phyloP scores from a whole-genome alignment of 345 rosid genomes.

The Ceriops tagal region DNA sequence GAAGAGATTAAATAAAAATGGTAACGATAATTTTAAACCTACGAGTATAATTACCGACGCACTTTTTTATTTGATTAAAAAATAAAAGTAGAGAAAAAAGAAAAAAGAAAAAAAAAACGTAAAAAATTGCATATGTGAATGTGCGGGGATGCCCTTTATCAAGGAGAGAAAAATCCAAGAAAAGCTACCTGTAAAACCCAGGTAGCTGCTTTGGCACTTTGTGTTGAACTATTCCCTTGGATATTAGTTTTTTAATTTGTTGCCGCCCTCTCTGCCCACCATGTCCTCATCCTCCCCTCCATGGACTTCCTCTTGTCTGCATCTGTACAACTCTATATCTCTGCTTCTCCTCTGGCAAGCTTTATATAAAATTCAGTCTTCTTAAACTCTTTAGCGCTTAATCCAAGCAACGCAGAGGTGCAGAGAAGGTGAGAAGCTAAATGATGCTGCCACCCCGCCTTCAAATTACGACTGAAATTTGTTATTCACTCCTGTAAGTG shows the following conservation, averaged over 20 bases:
- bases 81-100: neutral
- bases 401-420: neutral
- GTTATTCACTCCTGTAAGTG: too few relatives aligned
- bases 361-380: neutral
- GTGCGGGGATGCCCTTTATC: too few relatives aligned
- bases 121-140: neutral
- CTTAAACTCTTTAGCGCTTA: neutral
- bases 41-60: too few relatives aligned
- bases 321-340: neutral
- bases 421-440: neutral
- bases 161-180: constrained; percentile 27
- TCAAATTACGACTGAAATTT: too few relatives aligned
- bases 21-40: too few relatives aligned
- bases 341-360: neutral
- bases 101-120: neutral
- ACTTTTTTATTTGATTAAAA: too few relatives aligned
- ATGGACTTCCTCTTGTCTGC: constrained; percentile 19
- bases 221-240: constrained; percentile 18
- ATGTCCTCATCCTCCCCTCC: constrained; percentile 1
- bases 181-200: constrained; percentile 32
- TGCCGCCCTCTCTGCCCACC: constrained; percentile 24
- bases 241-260: neutral
- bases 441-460: too few relatives aligned
- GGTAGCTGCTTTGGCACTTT: constrained; percentile 29
- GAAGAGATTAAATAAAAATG: too few relatives aligned